These are phyloP conservation scores for Peltaster fructicola DNA, from an alignment of 2,329 filamentous ascomycete genomes.

Conservation along the genomic window DNA sequence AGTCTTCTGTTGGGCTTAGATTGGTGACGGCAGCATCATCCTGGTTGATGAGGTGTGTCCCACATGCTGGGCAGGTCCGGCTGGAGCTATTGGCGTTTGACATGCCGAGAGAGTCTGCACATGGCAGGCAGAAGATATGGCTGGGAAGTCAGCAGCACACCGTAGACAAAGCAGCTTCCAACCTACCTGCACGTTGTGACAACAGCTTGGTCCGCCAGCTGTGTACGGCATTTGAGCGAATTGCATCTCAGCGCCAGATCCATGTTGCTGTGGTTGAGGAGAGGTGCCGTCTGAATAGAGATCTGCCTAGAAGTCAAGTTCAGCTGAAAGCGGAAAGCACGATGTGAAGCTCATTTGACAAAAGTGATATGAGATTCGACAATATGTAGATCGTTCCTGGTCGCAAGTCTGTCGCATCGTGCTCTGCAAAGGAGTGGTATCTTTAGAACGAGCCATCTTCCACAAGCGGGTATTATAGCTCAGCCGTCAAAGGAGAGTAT, in stretches of 20 bases:
- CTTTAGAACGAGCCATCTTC: too few relatives aligned
- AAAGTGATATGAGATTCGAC: too few relatives aligned
- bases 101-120: conserved; percentile 49
- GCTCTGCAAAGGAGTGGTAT: too few relatives aligned
- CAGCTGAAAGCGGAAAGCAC: too few relatives aligned
- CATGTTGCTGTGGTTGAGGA: conserved; percentile 31
- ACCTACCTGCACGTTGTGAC: conserved; percentile 90
- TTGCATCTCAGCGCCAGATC: conserved; percentile 67
- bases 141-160: conserved; percentile 24
- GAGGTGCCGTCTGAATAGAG: too few relatives aligned
- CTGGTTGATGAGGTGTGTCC: conserved; percentile 45
- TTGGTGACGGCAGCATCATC: conserved; percentile 58
- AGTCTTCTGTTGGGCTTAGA: conserved; percentile 69
- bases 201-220: conserved; percentile 53
- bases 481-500: too few relatives aligned
- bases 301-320: too few relatives aligned
- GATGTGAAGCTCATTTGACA: too few relatives aligned
- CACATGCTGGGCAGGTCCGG: conserved; percentile 59
- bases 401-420: too few relatives aligned
- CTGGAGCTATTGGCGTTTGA: conserved; percentile 32
- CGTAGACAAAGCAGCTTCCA: conserved; percentile 42
- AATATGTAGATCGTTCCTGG: too few relatives aligned
- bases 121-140: conserved; percentile 71
- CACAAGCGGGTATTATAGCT: too few relatives aligned
- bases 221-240: conserved; percentile 52